Percentiles rank a stretch among this genome's conserved stretches.
Evolutionary conservation across 129 eudicot species (phyloP).

Genomic region (Dittrichia graveolens): DNA sequence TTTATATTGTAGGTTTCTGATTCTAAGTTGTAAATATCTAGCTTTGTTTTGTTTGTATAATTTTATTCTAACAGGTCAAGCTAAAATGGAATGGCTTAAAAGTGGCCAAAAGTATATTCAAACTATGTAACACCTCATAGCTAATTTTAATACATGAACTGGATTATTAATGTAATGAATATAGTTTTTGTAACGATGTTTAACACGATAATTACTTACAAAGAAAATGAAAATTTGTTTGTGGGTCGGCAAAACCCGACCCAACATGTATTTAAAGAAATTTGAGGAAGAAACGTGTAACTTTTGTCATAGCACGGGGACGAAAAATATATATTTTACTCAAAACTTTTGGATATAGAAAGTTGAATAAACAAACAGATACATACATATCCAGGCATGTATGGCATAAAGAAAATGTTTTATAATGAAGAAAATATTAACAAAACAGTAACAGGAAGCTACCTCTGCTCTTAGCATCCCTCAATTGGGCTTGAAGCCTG

Average conservation of each 20-base stretch:
- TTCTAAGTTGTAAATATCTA: conserved; percentile 5
- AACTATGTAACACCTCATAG: not conserved
- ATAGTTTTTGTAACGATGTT: not conserved
- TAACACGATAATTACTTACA: not conserved
- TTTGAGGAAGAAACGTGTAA: not conserved
- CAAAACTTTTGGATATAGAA: not conserved
- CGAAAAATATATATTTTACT: not conserved
- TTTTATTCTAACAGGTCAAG: not conserved
- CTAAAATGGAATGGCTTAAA: not conserved
- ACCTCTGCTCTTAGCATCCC: too few species aligned
- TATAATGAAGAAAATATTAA: too few species aligned
- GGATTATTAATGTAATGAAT: not conserved
- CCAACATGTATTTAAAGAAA: not conserved
- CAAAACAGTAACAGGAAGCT: too few species aligned
- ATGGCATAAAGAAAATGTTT: too few species aligned
- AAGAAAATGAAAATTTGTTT: not conserved
- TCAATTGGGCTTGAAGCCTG: too few species aligned
- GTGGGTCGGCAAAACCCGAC: not conserved
- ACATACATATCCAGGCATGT: too few species aligned
- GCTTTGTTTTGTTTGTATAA: not conserved
- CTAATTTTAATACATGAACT: not conserved
- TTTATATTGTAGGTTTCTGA: conserved; percentile 21
- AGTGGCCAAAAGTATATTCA: not conserved
- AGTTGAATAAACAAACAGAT: not conserved
- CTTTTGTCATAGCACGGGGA: not conserved